Conservation (phyloP, 2,329 filamentous ascomycete species). For the Penicillium fuscoglaucum region DNA sequence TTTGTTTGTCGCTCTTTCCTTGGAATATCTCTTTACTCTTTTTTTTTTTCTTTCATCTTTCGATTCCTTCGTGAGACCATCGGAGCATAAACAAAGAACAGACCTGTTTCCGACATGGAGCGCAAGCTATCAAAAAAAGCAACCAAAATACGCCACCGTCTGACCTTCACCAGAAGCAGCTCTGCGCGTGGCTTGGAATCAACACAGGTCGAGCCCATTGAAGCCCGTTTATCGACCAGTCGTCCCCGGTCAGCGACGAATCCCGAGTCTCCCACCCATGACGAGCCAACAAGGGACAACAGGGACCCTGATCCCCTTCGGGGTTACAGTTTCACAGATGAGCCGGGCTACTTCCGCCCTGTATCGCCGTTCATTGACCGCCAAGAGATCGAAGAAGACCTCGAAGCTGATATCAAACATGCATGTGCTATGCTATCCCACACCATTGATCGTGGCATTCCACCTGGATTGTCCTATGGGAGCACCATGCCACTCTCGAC, state of each 20-base stretch:
- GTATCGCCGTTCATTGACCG: constrained; percentile 37
- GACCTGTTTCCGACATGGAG: constrained; percentile 16
- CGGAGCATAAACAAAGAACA: not conserved
- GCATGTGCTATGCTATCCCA: constrained; percentile 37
- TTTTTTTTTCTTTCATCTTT: not conserved
- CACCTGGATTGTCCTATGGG: constrained; percentile 16
- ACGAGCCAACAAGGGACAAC: constrained; percentile 4
- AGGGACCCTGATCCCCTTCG: constrained; percentile 22
- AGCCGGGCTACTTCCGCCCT: constrained; percentile 33
- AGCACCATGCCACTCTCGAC: not conserved
- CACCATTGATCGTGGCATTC: constrained; percentile 31
- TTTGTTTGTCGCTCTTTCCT: constrained; percentile 4
- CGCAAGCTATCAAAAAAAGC: constrained; percentile 25
- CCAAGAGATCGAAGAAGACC: constrained; percentile 33
- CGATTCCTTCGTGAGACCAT: not conserved
- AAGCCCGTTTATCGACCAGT: constrained; percentile 5
- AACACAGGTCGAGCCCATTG: constrained; percentile 8
- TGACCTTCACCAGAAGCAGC: constrained; percentile 16
- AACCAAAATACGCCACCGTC: constrained; percentile 22
- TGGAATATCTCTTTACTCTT: not conserved
- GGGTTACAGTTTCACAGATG: constrained; percentile 39
- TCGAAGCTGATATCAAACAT: constrained; percentile 39
- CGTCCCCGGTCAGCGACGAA: constrained; percentile 23
- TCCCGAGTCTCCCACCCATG: constrained; percentile 12
- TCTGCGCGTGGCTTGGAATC: constrained; percentile 12